A percentile compares a stretch with the other conserved stretches of the same genome.
Evolutionary conservation across 1,284 basidiomycete species (phyloP).

Genomic region (Ceratobasidium sp.): DNA sequence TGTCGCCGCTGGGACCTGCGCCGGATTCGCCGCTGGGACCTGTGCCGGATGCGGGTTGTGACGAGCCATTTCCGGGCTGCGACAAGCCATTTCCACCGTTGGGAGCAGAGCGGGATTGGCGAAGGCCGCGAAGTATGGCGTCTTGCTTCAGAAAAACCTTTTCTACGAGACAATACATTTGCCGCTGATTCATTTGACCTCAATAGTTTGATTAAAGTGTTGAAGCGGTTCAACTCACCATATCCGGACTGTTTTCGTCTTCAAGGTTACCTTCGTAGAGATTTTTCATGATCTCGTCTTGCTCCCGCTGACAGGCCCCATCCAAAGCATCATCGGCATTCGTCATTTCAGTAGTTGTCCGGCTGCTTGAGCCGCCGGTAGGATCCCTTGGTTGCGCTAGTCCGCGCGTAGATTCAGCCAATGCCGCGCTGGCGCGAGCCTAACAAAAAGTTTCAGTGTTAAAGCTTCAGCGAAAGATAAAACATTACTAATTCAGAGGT

Average conservation of each 20-base stretch:
- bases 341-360: neutral
- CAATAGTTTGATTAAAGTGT: neutral
- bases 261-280: neutral
- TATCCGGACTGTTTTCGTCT: neutral
- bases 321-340: neutral
- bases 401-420: neutral
- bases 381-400: constrained; percentile 1
- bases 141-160: neutral
- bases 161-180: neutral
- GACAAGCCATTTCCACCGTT: neutral
- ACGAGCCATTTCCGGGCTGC: neutral
- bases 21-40: neutral
- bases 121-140: neutral
- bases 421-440: neutral
- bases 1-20: neutral
- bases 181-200: neutral
- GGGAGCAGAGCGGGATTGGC: neutral
- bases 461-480: neutral
- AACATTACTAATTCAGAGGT: neutral
- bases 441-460: neutral
- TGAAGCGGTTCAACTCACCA: neutral
- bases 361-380: neutral
- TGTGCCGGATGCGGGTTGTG: neutral
- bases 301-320: neutral
- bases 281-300: neutral